A percentile compares a stretch with the other conserved stretches of the same genome.
These are phyloP conservation scores for Serendipita vermifera DNA, from an alignment of 768 basidiomycete species.

Conservation along the genomic window DNA sequence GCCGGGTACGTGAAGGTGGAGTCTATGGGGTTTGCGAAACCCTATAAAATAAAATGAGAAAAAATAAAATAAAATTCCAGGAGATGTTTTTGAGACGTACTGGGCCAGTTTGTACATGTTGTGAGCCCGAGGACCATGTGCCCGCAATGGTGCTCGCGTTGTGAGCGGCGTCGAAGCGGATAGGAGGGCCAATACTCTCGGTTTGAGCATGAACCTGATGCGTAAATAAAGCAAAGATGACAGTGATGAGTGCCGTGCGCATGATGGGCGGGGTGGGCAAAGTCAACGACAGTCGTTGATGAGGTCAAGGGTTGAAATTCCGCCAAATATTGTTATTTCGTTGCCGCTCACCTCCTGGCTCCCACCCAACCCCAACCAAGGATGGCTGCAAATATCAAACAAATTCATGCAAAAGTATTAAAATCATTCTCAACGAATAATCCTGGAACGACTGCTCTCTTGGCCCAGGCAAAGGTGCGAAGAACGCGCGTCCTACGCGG, in stretches of 20 bases:
- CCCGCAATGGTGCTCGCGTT: slow-evolving; percentile 63
- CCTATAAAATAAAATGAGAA: slow-evolving; percentile 30
- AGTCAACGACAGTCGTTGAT: no score
- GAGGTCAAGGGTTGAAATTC: no score
- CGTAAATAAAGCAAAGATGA: neutral
- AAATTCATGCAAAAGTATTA: neutral
- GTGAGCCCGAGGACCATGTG: slow-evolving; percentile 68
- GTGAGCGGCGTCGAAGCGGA: slow-evolving; percentile 18
- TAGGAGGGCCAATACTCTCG: neutral
- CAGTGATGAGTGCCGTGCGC: neutral
- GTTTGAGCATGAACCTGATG: neutral
- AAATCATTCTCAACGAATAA: neutral
- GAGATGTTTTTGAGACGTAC: no score
- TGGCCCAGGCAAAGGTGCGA: slow-evolving; percentile 18
- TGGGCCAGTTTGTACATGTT: neutral
- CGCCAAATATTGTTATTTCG: neutral
- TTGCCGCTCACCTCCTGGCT: neutral
- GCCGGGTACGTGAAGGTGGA: slow-evolving; percentile 69
- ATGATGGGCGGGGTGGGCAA: neutral
- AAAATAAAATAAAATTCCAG: slow-evolving; percentile 10
- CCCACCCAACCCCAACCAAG: no score
- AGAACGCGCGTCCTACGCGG: neutral
- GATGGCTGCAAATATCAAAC: neutral
- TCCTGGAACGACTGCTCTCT: slow-evolving; percentile 4
- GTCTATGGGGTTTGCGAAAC: slow-evolving; percentile 75